Percentiles rank a stretch among this genome's conserved stretches.
Evolutionary conservation across 768 basidiomycete genomes (phyloP).

Genomic region (Pilatotrama ljubarskyi): DNA sequence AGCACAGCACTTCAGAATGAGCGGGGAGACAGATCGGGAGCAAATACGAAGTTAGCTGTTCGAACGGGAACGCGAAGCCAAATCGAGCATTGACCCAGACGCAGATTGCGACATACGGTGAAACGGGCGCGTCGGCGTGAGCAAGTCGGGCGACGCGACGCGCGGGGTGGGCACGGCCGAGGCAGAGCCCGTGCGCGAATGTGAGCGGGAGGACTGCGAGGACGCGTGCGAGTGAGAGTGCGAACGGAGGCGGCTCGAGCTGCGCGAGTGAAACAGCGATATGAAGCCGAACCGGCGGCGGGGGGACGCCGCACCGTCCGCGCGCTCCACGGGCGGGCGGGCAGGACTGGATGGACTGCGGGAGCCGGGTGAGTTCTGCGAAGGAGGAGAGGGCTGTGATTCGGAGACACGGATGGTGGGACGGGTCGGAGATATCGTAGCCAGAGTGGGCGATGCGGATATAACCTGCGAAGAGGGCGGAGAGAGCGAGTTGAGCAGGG

Average conservation of each 20-base stretch:
- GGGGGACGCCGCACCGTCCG: constrained; percentile 10
- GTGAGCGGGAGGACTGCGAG: not conserved
- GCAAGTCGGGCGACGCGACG: constrained; percentile 6
- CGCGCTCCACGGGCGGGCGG: not conserved
- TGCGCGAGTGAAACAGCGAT: constrained; percentile 17
- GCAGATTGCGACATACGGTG: constrained; percentile 13
- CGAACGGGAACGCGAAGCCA: constrained; percentile 11
- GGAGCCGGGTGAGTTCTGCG: not conserved
- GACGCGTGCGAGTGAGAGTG: constrained; percentile 5
- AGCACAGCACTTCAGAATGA: not conserved
- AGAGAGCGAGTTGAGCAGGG: not conserved
- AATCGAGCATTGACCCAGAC: constrained; percentile 12
- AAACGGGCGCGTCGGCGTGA: constrained; percentile 8
- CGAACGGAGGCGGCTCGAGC: constrained; percentile 7
- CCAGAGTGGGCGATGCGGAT: not conserved
- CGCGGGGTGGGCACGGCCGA: constrained; percentile 2
- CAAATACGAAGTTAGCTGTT: not conserved
- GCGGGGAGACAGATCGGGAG: too few species aligned
- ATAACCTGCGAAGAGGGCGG: not conserved
- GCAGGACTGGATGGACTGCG: not conserved
- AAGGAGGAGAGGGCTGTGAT: not conserved
- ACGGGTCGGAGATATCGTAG: not conserved
- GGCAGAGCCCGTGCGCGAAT: not conserved
- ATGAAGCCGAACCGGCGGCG: constrained; percentile 18
- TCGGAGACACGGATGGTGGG: not conserved